A percentile compares a stretch with the other conserved stretches of the same genome.
phyloP scores from a whole-genome alignment of 805 yeast genomes.

The Pichia manshurica region DNA sequence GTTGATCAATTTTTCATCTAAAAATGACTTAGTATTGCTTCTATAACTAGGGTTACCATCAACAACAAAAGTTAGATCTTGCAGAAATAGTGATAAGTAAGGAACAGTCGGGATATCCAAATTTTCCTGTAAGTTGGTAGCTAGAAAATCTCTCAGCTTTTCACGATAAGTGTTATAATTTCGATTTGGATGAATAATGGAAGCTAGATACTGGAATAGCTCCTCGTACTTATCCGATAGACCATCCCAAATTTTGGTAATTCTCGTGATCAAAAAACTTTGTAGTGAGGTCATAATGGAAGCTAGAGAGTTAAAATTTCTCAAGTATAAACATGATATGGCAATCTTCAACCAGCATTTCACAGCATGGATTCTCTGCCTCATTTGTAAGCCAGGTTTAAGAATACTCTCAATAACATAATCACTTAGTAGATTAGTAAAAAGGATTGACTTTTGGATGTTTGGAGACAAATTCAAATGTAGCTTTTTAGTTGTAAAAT shows the following conservation, averaged over 20 bases:
- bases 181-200: constrained; percentile 69
- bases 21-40: constrained; percentile 44
- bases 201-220: constrained; percentile 55
- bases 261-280: constrained; percentile 61
- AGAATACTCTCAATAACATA: constrained; percentile 68
- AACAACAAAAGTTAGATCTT: constrained; percentile 73
- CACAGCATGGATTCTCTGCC: constrained; percentile 48
- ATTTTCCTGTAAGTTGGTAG: constrained; percentile 36
- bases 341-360: constrained; percentile 73
- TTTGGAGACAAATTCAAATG: constrained; percentile 57
- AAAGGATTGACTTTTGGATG: constrained; percentile 52
- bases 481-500: constrained; percentile 54
- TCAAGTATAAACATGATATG: constrained; percentile 61
- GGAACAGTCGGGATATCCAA: constrained; percentile 65
- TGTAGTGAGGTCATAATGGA: constrained; percentile 74
- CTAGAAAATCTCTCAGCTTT: constrained; percentile 52
- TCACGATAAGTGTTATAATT: constrained; percentile 65
- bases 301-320: constrained; percentile 75
- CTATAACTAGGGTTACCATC: constrained; percentile 75
- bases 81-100: constrained; percentile 65
- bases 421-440: constrained; percentile 66
- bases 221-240: constrained; percentile 56
- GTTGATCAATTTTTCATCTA: constrained; percentile 57
- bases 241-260: constrained; percentile 53
- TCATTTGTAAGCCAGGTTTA: constrained; percentile 43